These are phyloP conservation scores for Alternaria tenuissima DNA, from an alignment of 2,329 filamentous ascomycete genomes.

Conservation along the genomic window DNA sequence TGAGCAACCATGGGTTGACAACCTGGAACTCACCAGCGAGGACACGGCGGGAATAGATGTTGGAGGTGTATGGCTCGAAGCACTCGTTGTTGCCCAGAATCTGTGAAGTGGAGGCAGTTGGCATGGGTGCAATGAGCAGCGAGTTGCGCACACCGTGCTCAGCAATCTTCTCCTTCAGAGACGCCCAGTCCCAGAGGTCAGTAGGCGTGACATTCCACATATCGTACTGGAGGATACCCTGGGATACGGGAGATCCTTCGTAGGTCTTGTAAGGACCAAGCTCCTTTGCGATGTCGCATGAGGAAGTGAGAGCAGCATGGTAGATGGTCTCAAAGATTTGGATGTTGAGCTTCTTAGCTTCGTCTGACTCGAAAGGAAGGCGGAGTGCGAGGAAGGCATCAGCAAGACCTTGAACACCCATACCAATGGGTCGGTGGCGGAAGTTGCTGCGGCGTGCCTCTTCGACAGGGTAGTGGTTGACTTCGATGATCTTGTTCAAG, in stretches of 20 bases:
- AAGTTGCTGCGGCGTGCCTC: constrained; percentile 97
- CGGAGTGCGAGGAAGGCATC: constrained; percentile 97
- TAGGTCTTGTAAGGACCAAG: constrained; percentile 89
- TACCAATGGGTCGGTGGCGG: constrained; percentile 92
- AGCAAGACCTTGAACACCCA: constrained; percentile 96
- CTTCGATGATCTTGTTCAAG: constrained; percentile 97
- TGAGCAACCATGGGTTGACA: constrained; percentile 98
- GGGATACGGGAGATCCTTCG: constrained; percentile 89
- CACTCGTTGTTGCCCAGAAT: constrained; percentile 99
- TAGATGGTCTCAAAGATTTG: constrained; percentile 99
- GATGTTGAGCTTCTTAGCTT: constrained; percentile 92
- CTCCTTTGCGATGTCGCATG: constrained; percentile 82
- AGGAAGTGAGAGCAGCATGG: constrained; percentile 90
- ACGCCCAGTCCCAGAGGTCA: constrained; percentile 95
- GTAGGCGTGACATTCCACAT: constrained; percentile 97
- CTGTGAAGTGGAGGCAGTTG: constrained; percentile 95
- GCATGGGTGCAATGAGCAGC: constrained; percentile 94
- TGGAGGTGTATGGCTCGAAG: constrained; percentile 99
- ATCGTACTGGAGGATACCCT: constrained; percentile 96
- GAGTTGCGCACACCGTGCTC: constrained; percentile 95
- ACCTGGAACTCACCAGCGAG: constrained; percentile 99
- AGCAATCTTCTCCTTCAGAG: constrained; percentile 88
- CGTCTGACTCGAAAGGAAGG: constrained; percentile 94
- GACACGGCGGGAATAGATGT: constrained; percentile 99
- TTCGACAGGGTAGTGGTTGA: constrained; percentile 97